A percentile compares a stretch with the other conserved stretches of the same genome.
phyloP scores from a whole-genome alignment of 495 filamentous ascomycete genomes.

The Trypethelium eluteriae region DNA sequence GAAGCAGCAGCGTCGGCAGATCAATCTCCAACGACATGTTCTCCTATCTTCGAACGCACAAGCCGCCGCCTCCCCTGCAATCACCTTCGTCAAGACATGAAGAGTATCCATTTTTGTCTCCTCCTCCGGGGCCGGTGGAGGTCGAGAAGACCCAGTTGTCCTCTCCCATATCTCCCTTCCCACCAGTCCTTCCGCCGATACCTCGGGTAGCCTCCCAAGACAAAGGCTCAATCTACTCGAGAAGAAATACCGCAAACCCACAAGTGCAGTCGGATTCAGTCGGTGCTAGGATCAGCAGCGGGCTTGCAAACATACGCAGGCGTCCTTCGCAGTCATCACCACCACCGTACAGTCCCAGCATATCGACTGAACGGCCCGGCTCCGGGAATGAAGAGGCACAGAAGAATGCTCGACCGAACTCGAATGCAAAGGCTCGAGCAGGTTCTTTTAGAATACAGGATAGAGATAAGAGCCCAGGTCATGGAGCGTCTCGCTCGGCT shows the following conservation, averaged over 20 bases:
- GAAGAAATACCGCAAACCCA: neutral
- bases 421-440: neutral
- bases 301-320: neutral
- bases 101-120: neutral
- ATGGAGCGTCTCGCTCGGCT: neutral
- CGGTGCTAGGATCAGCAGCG: neutral
- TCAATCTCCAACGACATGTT: conserved; percentile 9
- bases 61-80: neutral
- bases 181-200: neutral
- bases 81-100: conserved; percentile 2
- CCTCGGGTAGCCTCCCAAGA: conserved; percentile 10
- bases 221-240: neutral
- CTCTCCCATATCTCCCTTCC: conserved; percentile 9
- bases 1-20: neutral
- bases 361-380: neutral
- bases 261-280: neutral
- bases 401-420: neutral
- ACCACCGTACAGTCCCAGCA: neutral
- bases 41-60: conserved; percentile 15
- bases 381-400: neutral
- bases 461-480: neutral
- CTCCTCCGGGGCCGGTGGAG: neutral
- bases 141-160: neutral
- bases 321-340: neutral
- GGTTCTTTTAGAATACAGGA: neutral